Conservation (phyloP, 2,329 filamentous ascomycete species). For the Apiospora hydei region DNA sequence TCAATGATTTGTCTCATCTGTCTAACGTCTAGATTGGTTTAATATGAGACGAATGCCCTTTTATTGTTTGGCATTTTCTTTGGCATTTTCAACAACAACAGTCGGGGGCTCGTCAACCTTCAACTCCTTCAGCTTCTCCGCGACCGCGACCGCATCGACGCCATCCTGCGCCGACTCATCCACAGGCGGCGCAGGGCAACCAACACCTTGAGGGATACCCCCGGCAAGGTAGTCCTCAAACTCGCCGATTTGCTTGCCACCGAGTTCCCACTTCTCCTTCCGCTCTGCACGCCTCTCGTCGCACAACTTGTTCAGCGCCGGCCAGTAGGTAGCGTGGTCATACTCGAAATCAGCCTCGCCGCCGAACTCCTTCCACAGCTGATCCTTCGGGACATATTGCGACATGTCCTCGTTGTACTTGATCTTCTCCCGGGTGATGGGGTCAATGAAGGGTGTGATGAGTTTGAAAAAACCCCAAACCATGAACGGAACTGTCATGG, state of each 20-base stretch:
- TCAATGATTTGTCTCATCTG: neutral
- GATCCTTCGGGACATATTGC: conserved; percentile 79
- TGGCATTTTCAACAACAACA: neutral
- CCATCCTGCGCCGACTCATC: conserved; percentile 23
- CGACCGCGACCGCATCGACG: conserved; percentile 10
- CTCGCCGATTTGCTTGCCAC: conserved; percentile 84
- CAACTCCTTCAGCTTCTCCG: conserved; percentile 16
- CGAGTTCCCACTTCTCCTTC: conserved; percentile 76
- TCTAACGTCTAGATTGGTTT: conserved; percentile 12
- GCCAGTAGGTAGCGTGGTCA: conserved; percentile 89
- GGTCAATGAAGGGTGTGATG: conserved; percentile 96
- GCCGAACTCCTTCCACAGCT: conserved; percentile 79
- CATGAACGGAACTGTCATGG: conserved; percentile 78
- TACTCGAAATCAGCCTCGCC: conserved; percentile 89
- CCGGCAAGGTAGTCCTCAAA: conserved; percentile 88
- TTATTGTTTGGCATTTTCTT: neutral
- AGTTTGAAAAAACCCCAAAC: conserved; percentile 95
- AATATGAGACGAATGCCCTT: neutral
- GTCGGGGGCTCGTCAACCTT: conserved; percentile 20
- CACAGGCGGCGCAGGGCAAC: conserved; percentile 27
- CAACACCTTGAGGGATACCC: conserved; percentile 37
- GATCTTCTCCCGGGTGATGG: conserved; percentile 90
- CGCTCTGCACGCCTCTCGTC: conserved; percentile 69
- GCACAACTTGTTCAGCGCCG: conserved; percentile 77
- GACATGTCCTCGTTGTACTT: conserved; percentile 95